A percentile compares a stretch with the other conserved stretches of the same genome.
Conservation (phyloP, 2,329 filamentous ascomycete species). For the Penicillium sp. region DNA sequence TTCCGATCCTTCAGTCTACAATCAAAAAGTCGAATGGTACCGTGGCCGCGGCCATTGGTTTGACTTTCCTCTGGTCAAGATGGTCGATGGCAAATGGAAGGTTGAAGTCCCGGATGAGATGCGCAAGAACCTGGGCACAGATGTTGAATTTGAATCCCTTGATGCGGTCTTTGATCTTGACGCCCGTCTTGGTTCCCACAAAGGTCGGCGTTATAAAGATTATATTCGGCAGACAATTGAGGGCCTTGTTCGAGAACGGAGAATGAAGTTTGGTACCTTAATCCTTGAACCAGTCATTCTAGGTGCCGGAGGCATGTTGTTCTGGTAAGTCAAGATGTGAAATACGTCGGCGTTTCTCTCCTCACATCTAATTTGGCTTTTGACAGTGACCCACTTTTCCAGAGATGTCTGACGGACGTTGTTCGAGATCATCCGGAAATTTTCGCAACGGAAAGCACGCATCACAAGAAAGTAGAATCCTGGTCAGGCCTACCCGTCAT, state of each 20-base stretch:
- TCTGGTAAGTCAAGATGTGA: conserved; percentile 52
- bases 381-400: conserved; percentile 72
- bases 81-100: conserved; percentile 60
- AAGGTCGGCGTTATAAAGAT: conserved; percentile 50
- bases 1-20: conserved; percentile 69
- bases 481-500: conserved; percentile 75
- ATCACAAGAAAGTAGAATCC: conserved; percentile 13
- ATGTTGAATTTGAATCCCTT: conserved; percentile 45
- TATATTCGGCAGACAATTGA: conserved; percentile 55
- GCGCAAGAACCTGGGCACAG: conserved; percentile 41
- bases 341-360: not conserved
- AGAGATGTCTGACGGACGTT: conserved; percentile 61
- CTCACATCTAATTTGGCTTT: not conserved
- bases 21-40: conserved; percentile 84
- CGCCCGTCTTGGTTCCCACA: conserved; percentile 40
- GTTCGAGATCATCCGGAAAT: conserved; percentile 56
- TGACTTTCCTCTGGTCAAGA: conserved; percentile 66
- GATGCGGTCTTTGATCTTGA: conserved; percentile 57
- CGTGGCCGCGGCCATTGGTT: conserved; percentile 73
- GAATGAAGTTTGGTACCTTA: conserved; percentile 66
- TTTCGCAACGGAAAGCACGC: conserved; percentile 38
- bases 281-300: conserved; percentile 76
- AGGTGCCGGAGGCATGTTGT: conserved; percentile 76
- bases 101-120: conserved; percentile 53
- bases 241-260: conserved; percentile 48